Evolutionary conservation across 2,329 filamentous ascomycete genomes (phyloP), one percentile per base, ranked within the genome.

Genomic region (Xylariales sp.): DNA sequence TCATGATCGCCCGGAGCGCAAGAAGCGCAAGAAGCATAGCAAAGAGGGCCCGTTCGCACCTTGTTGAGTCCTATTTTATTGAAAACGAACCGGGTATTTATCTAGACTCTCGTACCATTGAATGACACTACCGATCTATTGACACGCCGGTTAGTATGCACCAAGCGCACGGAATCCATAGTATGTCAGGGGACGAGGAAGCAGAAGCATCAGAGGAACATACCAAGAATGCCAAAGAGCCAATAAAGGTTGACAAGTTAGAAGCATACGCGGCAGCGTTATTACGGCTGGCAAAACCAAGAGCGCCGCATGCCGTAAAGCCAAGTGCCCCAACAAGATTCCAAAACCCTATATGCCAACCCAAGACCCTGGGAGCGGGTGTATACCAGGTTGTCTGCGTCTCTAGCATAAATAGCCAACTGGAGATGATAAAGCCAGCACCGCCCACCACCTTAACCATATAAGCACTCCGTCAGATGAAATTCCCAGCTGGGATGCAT

Each of bases 331-430:
- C 68, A 14, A 68, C 30, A n/a, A 70, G 41, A 46, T 70, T 70
- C 65, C 65, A 70, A 23, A 70, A 62, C 8, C 65, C 68, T 54
- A 68, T 68, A 41, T 70, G 62, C 68, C 68, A 70, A 8, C 68
- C 65, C 39, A 68, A 34, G 23, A 55, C 45, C 28, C 43, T 59
- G 3, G 49, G 55, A 5, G 65, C 65, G 12, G 65, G 62, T 9
- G 45, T 65, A 49, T 62, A 68, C 68, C 68, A 70, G n/a, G 63
- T 60, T 12, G 14, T 41, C 58, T 70, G 65, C 3, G 65, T 63
- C 50, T 70, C 68, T 14, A 68, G 30, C 68, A 70, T 63, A 32
- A 68, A 68, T 23, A 70, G 30, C 62, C 28, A 53, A 18, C 62
- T 45, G 5, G 65, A 70, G 45, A 68, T 52, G 59, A 68, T 65